These are phyloP conservation scores for Cryphonectria japonica DNA, from an alignment of 2,329 filamentous ascomycete genomes.

Conservation along the genomic window DNA sequence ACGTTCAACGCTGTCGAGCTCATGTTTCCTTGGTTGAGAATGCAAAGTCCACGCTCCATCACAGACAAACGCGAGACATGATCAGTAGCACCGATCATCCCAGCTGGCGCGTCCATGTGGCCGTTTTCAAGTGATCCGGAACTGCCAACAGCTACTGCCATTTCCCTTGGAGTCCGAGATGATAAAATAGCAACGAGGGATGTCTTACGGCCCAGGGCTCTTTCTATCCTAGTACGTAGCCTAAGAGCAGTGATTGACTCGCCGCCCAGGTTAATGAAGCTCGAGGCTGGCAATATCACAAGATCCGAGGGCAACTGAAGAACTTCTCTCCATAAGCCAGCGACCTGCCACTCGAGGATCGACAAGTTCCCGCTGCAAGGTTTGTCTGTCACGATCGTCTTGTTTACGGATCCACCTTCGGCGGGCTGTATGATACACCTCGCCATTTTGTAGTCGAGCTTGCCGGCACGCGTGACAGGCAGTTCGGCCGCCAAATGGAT, in stretches of 20 bases:
- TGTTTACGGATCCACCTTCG: background rate
- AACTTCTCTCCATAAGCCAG: background rate
- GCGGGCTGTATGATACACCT: background rate
- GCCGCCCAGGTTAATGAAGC: background rate
- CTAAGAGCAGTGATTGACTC: background rate
- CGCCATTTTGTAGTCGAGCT: background rate
- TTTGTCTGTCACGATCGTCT: background rate
- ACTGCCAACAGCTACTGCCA: background rate
- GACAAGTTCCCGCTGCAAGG: background rate
- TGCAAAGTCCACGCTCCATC: background rate
- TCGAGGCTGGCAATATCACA: background rate
- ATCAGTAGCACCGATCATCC: too few relatives aligned
- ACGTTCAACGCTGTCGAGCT: background rate
- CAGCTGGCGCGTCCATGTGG: too few relatives aligned
- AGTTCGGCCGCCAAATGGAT: background rate
- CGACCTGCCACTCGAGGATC: background rate
- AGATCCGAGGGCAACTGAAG: background rate
- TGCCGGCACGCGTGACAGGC: background rate
- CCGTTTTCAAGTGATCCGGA: background rate
- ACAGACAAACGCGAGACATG: background rate
- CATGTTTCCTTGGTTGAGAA: background rate
- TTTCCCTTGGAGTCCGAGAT: background rate
- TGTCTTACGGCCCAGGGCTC: background rate
- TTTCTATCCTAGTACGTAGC: background rate
- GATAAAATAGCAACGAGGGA: background rate